These are phyloP conservation scores for Striga asiatica DNA, from an alignment of 257 asterid genomes.

Conservation along the genomic window DNA sequence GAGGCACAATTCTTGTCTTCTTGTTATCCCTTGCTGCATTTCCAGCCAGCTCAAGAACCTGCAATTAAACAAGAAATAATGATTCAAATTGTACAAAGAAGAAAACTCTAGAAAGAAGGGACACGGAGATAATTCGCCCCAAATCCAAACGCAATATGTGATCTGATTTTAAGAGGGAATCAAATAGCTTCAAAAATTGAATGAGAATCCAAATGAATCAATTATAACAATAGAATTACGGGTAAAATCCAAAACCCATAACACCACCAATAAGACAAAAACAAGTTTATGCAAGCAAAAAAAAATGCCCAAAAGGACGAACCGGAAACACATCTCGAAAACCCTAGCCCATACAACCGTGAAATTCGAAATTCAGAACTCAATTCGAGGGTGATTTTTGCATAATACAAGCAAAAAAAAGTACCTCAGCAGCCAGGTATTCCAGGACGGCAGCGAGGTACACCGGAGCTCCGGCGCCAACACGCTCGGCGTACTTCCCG, in stretches of 20 bases:
- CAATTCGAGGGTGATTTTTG: not conserved
- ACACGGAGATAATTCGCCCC: too few species aligned
- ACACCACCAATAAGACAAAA: too few species aligned
- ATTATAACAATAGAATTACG: too few species aligned
- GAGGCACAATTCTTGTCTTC: slow-evolving; percentile 71
- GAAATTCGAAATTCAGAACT: not conserved
- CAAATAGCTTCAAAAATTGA: not conserved
- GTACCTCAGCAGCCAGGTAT: slow-evolving; percentile 75
- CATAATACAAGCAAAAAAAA: not conserved
- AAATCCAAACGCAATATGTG: too few species aligned
- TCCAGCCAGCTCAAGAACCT: slow-evolving; percentile 79
- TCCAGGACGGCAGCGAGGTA: slow-evolving; percentile 83
- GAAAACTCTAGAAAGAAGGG: slow-evolving; percentile 11
- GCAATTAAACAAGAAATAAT: not conserved
- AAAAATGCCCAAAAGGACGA: too few species aligned
- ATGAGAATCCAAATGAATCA: not conserved
- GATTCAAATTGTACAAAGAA: not conserved
- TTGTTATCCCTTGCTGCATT: slow-evolving; percentile 79
- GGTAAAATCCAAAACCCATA: too few species aligned
- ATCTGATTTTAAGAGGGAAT: not conserved
- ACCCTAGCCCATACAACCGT: slow-evolving; percentile 8
- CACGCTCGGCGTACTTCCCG: slow-evolving; percentile 77
- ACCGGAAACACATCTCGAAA: not conserved
- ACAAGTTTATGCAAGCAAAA: too few species aligned
- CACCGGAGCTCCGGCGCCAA: slow-evolving; percentile 86